Evolutionary conservation across 176 grass and related monocot species (phyloP).

Genomic region (Oryza glumipatula): DNA sequence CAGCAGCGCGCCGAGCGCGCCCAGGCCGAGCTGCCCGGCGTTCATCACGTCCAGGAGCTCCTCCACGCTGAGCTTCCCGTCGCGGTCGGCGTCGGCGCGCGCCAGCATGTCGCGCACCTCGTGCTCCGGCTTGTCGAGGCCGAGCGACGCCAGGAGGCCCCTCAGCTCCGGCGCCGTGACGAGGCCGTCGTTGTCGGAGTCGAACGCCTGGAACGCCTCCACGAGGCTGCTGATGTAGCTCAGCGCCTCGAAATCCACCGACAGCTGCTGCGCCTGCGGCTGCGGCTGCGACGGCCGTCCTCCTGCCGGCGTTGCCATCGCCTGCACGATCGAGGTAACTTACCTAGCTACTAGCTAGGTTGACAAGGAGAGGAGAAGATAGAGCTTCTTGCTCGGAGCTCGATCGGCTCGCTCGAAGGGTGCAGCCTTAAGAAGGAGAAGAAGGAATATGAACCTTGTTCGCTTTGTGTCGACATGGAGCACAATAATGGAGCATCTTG

Average conservation of each 20-base stretch:
- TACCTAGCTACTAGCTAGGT: not conserved
- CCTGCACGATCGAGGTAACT: not conserved
- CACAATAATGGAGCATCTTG: constrained; percentile 55
- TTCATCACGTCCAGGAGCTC: constrained; percentile 84
- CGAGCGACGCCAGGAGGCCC: constrained; percentile 72
- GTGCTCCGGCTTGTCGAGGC: constrained; percentile 48
- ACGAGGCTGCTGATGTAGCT: constrained; percentile 84
- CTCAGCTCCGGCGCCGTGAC: constrained; percentile 64
- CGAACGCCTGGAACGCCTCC: constrained; percentile 90
- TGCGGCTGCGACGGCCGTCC: constrained; percentile 15
- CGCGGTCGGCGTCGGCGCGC: constrained; percentile 55
- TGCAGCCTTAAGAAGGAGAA: not conserved
- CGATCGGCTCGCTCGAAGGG: not conserved
- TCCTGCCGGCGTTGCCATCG: constrained; percentile 22
- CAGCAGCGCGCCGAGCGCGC: constrained; percentile 61
- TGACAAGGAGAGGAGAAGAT: not conserved
- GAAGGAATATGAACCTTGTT: constrained; percentile 48
- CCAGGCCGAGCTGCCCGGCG: constrained; percentile 61
- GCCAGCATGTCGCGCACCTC: constrained; percentile 72
- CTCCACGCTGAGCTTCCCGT: constrained; percentile 64
- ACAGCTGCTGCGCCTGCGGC: constrained; percentile 27
- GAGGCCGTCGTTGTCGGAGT: constrained; percentile 69
- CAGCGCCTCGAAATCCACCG: constrained; percentile 71
- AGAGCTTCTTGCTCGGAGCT: not conserved
- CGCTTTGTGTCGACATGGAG: constrained; percentile 80